Percentiles rank a stretch among this genome's conserved stretches.
Evolutionary conservation across 345 rosid species (phyloP).

Genomic region (Lagerstroemia speciosa): DNA sequence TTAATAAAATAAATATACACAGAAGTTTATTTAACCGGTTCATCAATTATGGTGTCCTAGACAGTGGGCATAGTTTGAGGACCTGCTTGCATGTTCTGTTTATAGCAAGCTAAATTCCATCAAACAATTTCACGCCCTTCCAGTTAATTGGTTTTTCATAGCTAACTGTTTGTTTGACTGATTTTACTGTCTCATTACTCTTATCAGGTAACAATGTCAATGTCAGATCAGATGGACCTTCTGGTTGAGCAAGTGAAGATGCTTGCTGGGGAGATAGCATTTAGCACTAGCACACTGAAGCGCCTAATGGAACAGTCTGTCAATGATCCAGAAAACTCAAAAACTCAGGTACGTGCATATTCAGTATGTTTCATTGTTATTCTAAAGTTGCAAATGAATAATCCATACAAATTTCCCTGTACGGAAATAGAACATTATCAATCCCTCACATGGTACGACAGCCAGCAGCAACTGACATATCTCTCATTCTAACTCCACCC

Average conservation of each 20-base stretch:
- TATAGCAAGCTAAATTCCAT: neutral
- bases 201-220: constrained; percentile 49
- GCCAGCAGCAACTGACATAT: neutral
- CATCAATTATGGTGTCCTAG: neutral
- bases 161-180: neutral
- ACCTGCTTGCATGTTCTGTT: neutral
- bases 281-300: constrained; percentile 85
- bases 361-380: neutral
- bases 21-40: neutral
- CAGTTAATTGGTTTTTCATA: neutral
- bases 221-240: constrained; percentile 90
- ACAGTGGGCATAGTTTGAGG: neutral
- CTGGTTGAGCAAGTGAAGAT: constrained; percentile 96
- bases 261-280: constrained; percentile 98
- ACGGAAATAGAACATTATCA: neutral
- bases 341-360: constrained; percentile 45
- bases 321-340: constrained; percentile 78
- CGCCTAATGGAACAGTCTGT: constrained; percentile 85
- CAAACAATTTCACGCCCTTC: neutral
- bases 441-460: neutral
- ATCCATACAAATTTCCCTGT: neutral
- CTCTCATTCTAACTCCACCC: neutral
- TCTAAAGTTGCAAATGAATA: neutral
- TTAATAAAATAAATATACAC: neutral
- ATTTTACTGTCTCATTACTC: neutral